Base-by-base conservation (phyloP, 495 filamentous ascomycete species). In the Hyaloscypha hepaticicola region DNA sequence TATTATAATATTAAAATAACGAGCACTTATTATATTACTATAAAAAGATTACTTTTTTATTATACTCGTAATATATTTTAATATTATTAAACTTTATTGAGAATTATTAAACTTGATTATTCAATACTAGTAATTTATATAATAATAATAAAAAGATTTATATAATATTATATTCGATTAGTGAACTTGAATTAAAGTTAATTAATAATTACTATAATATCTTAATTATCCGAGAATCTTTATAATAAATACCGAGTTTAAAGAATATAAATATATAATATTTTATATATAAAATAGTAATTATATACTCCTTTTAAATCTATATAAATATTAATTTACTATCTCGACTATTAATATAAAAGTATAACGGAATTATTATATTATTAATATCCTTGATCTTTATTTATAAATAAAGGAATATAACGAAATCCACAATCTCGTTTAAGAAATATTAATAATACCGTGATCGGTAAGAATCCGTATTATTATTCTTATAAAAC, bases 381-480 rank as follows among this genome's bases (percentile, higher is more conserved):
- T 59, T 70, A 29, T 68, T 64, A 28, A 70, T 55, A 62, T 77
- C 70, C 62, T 67, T 70, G 28, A 74, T 50, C 2, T 58, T 58
- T 57, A 75, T 66, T 53, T 67, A 38, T 55, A 75, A 63, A 61
- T 63, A 70, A 58, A 67, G 6, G 9, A 77, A 34, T 45, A 41
- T 58, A 29, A 8, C 41, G 38, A 70, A 66, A 52, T 72, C 66
- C 14, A 67, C 31, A 72, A 77, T 75, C 65, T 77, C 75, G 14
- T 41, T 73, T 33, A 77, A 57, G 58, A 77, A 77, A 48, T 55
- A 74, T 73, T 72, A 77, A 68, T 75, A 71, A 0, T 65, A 61
- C 25, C 56, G 28, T 45, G 69, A 72, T 61, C 31, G 55, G 56
- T 61, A 61, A 58, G 52, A 51, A 61, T 55, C 27, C 7, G 6